Evolutionary conservation across 2,329 filamentous ascomycete species (phyloP), one percentile per base, ranked within the genome.

Genomic region (Penicillium nordicum): DNA sequence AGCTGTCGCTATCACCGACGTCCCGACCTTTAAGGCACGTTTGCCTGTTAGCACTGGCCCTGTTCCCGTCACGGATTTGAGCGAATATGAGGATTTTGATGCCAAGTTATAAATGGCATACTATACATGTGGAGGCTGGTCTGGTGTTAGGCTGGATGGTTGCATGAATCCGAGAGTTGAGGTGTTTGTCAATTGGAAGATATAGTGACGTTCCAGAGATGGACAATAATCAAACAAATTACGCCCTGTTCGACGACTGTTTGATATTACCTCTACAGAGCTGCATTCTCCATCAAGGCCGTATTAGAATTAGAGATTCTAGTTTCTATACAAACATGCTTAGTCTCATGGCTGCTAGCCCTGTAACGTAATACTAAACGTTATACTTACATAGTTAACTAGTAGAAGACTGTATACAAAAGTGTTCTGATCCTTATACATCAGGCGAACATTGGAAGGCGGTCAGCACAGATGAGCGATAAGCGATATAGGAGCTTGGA

Each of bases 71-170:
- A 87, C 83, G 68, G 88, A 94, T 63, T 74, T 97, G 54, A 88
- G 82, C 59, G 89, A 92, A 68, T 97, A 93, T 73, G 89, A 96
- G 71, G 93, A 97, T 57, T 79, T 87, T 57, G 90, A 90, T 61
- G 78, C 89, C 14, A 97, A 97, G 78, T 80, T 97, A 55, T 93
- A 72, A 81, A 44, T 4, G 11, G 21, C 27, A 38, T 30, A 11
- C 21, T 29, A 41, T 34, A 18, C 21, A 32, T 27, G 30, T 29
- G 42, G 41, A 10, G 23, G 23, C 29, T 11, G 36, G 18, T 50
- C 18, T 25, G 49, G 47, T 52, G 47, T 58, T 46, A 25, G 41
- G 53, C 32, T 16, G 44, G 43, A n/a, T 32, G 49, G 40, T 18
- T 57, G 50, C 51, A 59, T 58, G 48, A 37, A 47, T 34, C 5